Evolutionary conservation across 208 protist species (phyloP).

Genomic region (Crithidia thermophila): DNA sequence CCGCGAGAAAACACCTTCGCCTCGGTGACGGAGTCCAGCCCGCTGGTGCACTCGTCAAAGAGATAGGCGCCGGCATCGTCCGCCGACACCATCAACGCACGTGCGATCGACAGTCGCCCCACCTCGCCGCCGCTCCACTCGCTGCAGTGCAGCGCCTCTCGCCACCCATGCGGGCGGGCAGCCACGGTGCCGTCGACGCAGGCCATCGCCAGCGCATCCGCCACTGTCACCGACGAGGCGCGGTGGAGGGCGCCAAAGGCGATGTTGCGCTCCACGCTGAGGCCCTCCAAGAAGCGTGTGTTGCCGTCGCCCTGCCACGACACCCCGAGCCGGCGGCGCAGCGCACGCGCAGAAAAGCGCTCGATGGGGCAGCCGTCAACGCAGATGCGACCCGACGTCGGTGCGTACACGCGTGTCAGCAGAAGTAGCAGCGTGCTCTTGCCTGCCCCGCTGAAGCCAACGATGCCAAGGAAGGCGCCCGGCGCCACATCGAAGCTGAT

Average conservation of each 20-base stretch:
- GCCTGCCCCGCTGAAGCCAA: slow-evolving; percentile 75
- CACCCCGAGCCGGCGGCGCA: slow-evolving; percentile 62
- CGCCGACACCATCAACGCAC: slow-evolving; percentile 40
- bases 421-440: slow-evolving; percentile 77
- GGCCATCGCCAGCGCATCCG: slow-evolving; percentile 33
- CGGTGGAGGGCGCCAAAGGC: slow-evolving; percentile 53
- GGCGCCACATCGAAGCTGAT: slow-evolving; percentile 56
- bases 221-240: slow-evolving; percentile 30
- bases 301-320: slow-evolving; percentile 58
- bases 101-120: slow-evolving; percentile 64
- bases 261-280: slow-evolving; percentile 62
- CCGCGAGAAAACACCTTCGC: slow-evolving; percentile 31
- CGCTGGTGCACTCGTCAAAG: slow-evolving; percentile 76
- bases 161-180: slow-evolving; percentile 41
- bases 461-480: slow-evolving; percentile 59
- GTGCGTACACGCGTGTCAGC: slow-evolving; percentile 55
- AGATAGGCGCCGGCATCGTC: slow-evolving; percentile 36
- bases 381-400: slow-evolving; percentile 53
- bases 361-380: slow-evolving; percentile 60
- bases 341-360: slow-evolving; percentile 41
- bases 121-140: slow-evolving; percentile 77
- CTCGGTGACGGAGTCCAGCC: slow-evolving; percentile 69
- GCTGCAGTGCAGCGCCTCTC: slow-evolving; percentile 19
- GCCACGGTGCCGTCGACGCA: slow-evolving; percentile 39
- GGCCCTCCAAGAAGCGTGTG: slow-evolving; percentile 52